phyloP scores from a whole-genome alignment of 306 rosid genomes.

The Cucurbita argyrosperma region DNA sequence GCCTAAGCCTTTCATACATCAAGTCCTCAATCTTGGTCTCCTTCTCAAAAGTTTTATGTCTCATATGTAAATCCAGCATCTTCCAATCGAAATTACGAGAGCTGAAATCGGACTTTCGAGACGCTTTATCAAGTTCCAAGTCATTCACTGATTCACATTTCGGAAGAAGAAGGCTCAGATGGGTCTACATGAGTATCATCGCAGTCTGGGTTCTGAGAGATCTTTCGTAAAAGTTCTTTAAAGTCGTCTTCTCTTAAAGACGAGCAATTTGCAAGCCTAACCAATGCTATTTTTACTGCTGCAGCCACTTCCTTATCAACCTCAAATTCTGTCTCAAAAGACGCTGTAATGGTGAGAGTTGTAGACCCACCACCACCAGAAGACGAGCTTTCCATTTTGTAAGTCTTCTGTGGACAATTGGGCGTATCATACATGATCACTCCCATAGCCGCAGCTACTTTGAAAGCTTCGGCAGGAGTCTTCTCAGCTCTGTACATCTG shows the following conservation, averaged over 20 bases:
- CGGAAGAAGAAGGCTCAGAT: constrained; percentile 30
- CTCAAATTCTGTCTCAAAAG: constrained; percentile 89
- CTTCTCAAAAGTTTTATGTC: constrained; percentile 38
- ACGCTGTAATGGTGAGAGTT: constrained; percentile 60
- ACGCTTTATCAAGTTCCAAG: constrained; percentile 29
- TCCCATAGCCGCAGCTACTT: constrained; percentile 67
- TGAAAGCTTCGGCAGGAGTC: constrained; percentile 63
- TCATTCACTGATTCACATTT: constrained; percentile 52
- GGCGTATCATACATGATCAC: constrained; percentile 81
- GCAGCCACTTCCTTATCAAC: constrained; percentile 86
- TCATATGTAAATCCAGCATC: constrained; percentile 16
- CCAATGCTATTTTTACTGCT: constrained; percentile 70
- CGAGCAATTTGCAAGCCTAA: constrained; percentile 53
- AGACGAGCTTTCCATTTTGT: constrained; percentile 48
- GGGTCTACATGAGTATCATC: constrained; percentile 35
- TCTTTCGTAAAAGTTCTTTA: constrained; percentile 54
- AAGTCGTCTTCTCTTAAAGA: constrained; percentile 63
- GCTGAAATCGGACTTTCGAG: constrained; percentile 17
- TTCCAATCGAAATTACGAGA: constrained; percentile 28
- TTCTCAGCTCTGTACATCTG: constrained; percentile 45
- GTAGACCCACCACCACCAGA: constrained; percentile 43
- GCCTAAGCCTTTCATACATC: constrained; percentile 72
- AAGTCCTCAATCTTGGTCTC: constrained; percentile 39
- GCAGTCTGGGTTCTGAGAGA: constrained; percentile 69
- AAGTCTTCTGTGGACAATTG: constrained; percentile 50